These are phyloP conservation scores for Apiospora rasikravindrae DNA, from an alignment of 2,329 filamentous ascomycete species.

Conservation along the genomic window DNA sequence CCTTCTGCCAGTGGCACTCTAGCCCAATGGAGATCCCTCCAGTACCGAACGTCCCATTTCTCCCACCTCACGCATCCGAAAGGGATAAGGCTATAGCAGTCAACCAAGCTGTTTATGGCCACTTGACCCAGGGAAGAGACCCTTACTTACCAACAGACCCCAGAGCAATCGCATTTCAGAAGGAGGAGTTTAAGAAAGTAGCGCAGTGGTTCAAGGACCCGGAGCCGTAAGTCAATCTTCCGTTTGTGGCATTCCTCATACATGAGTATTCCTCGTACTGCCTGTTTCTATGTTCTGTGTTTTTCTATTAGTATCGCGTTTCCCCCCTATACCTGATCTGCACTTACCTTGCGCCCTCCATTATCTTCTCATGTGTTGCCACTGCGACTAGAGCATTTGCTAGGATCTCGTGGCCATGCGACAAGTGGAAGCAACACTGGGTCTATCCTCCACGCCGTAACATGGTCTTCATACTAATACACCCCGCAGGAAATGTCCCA, in stretches of 20 bases:
- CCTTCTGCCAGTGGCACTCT: neutral
- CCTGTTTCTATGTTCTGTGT: neutral
- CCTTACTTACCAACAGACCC: neutral
- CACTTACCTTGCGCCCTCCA: neutral
- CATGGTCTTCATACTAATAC: neutral
- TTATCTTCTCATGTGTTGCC: neutral
- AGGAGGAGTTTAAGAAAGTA: neutral
- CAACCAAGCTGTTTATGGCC: neutral
- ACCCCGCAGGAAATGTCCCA: neutral
- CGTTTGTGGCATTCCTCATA: neutral
- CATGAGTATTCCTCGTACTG: neutral
- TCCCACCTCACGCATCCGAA: neutral
- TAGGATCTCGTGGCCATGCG: neutral
- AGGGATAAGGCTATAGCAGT: neutral
- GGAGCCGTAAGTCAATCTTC: neutral
- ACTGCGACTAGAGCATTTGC: neutral
- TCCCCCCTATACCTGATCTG: neutral
- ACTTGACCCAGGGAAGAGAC: neutral
- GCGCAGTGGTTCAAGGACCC: neutral
- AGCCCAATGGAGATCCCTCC: neutral
- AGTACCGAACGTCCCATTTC: neutral
- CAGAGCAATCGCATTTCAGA: neutral
- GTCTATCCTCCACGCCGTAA: neutral
- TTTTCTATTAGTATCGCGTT: neutral
- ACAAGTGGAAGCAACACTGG: neutral